Evolutionary conservation across 2,329 filamentous ascomycete genomes (phyloP).

Genomic region (Decorospora gaudefroyi): DNA sequence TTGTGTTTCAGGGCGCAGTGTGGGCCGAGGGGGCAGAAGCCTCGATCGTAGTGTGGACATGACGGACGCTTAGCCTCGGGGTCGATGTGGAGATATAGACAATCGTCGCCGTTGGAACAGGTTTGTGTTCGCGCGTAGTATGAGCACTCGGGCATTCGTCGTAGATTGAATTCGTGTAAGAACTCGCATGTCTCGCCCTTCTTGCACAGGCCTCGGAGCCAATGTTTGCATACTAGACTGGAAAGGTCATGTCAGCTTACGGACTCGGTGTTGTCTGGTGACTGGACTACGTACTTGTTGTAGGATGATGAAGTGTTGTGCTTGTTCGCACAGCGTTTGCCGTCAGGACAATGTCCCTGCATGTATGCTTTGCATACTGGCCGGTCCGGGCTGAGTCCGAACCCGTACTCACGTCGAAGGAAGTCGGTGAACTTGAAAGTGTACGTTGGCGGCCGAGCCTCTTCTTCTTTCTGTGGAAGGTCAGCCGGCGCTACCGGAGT

Average conservation of each 20-base stretch:
- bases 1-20: conserved; percentile 88
- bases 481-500: conserved; percentile 19
- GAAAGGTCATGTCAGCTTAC: conserved; percentile 12
- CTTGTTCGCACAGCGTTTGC: conserved; percentile 81
- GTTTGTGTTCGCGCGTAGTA: conserved; percentile 93
- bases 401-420: conserved; percentile 79
- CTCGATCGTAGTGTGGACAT: conserved; percentile 85
- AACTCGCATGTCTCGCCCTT: conserved; percentile 98
- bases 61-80: conserved; percentile 67
- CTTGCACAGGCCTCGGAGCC: conserved; percentile 95
- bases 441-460: conserved; percentile 52
- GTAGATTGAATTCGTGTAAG: conserved; percentile 96
- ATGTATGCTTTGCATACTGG: conserved; percentile 86
- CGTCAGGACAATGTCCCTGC: conserved; percentile 83
- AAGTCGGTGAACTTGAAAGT: conserved; percentile 86
- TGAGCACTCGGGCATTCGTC: conserved; percentile 98
- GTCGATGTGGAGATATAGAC: conserved; percentile 88
- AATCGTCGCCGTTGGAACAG: conserved; percentile 96
- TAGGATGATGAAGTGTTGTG: conserved; percentile 68
- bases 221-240: conserved; percentile 94
- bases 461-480: conserved; percentile 38
- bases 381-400: conserved; percentile 70
- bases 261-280: not conserved
- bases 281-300: conserved; percentile 59
- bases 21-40: conserved; percentile 91